Percentiles rank a stretch among this genome's conserved stretches.
Conservation (phyloP, 169 alveolate species). For the Cryptosporidium ubiquitum region DNA sequence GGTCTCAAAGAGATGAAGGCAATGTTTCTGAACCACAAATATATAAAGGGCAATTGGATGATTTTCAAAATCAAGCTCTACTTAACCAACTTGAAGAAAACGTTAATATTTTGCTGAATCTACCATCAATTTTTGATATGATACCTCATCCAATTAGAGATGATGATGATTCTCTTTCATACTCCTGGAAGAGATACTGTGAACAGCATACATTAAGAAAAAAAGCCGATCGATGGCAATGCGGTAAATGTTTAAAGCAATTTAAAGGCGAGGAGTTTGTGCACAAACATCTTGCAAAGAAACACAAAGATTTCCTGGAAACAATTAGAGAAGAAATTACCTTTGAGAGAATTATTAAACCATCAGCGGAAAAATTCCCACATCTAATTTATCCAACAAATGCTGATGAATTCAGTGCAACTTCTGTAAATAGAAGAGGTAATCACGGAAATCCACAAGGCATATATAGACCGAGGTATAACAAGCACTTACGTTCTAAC, state of each 20-base stretch:
- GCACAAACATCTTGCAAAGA: conserved; percentile 39
- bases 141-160: conserved; percentile 16
- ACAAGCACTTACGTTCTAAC: conserved; percentile 9
- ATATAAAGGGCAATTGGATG: background rate
- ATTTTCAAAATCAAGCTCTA: background rate
- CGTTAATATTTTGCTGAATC: conserved; percentile 2
- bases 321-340: conserved; percentile 44
- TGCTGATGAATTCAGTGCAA: conserved; percentile 14
- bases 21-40: background rate
- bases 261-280: conserved; percentile 68
- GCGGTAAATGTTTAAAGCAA: conserved; percentile 65
- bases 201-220: conserved; percentile 57
- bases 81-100: conserved; percentile 18
- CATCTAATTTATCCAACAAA: conserved; percentile 29
- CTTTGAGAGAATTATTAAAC: conserved; percentile 54
- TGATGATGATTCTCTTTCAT: conserved; percentile 12
- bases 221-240: conserved; percentile 69
- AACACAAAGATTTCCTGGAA: conserved; percentile 39
- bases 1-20: conserved; percentile 6
- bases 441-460: background rate
- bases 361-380: conserved; percentile 38
- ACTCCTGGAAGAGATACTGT: conserved; percentile 35
- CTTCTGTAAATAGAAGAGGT: background rate
- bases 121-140: conserved; percentile 16
- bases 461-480: background rate